phyloP scores from a whole-genome alignment of 2,329 filamentous ascomycete genomes.

The Podosphaera fusca region DNA sequence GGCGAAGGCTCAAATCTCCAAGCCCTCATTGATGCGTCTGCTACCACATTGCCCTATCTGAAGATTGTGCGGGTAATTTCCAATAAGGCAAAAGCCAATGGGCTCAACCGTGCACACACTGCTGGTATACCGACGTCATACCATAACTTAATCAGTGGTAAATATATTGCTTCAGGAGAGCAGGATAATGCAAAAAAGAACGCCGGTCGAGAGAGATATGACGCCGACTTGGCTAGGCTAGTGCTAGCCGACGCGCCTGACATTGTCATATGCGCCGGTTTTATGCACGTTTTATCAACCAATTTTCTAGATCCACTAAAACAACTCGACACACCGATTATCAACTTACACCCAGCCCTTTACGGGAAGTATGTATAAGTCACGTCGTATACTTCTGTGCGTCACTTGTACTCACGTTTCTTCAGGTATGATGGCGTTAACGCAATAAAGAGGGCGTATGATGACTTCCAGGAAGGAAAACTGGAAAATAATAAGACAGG shows the following conservation, averaged over 20 bases:
- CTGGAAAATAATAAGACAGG: conserved; percentile 47
- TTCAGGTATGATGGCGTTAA: conserved; percentile 43
- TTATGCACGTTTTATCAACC: conserved; percentile 45
- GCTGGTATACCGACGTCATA: conserved; percentile 39
- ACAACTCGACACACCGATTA: conserved; percentile 29
- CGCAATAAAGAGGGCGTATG: conserved; percentile 58
- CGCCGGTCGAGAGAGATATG: conserved; percentile 35
- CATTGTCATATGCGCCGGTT: conserved; percentile 43
- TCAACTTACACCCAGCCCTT: conserved; percentile 46
- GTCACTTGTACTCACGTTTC: not conserved
- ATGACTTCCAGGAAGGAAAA: conserved; percentile 40
- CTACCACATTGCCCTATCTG: conserved; percentile 20
- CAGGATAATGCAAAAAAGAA: conserved; percentile 21
- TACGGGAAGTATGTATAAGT: conserved; percentile 29
- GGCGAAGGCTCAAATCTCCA: conserved; percentile 50
- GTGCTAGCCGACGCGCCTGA: conserved; percentile 29
- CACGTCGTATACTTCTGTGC: not conserved
- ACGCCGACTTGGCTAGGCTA: conserved; percentile 39
- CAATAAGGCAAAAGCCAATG: conserved; percentile 40
- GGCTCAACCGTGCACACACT: conserved; percentile 33
- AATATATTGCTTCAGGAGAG: conserved; percentile 16
- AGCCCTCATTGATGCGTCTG: conserved; percentile 29
- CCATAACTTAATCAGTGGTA: conserved; percentile 37
- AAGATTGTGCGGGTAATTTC: conserved; percentile 38
- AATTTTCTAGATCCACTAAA: conserved; percentile 37